These are phyloP conservation scores for Leccinellum rugosiceps DNA, from an alignment of 768 basidiomycete species.

Conservation along the genomic window DNA sequence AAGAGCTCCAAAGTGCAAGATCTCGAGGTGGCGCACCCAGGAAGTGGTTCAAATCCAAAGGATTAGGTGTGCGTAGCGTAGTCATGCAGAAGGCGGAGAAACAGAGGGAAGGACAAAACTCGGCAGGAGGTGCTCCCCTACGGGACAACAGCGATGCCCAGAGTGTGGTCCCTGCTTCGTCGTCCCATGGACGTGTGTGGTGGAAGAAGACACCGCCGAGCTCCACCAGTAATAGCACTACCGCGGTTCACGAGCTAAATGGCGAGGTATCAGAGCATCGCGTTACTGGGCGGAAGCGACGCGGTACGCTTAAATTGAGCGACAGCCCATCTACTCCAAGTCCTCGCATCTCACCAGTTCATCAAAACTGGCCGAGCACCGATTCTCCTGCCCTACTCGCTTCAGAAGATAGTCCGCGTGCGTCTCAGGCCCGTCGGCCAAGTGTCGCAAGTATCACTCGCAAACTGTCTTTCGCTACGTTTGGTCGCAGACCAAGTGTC, in stretches of 20 bases:
- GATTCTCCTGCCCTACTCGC: conserved; percentile 14
- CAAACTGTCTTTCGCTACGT: conserved; percentile 31
- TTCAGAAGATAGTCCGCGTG: conserved; percentile 8
- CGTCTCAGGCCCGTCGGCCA: conserved; percentile 16
- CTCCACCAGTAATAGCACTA: conserved; percentile 10
- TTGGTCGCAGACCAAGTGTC: conserved; percentile 24
- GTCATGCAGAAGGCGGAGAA: conserved; percentile 23
- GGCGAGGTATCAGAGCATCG: conserved; percentile 2
- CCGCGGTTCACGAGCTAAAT: conserved; percentile 11
- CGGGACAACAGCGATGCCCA: conserved; percentile 6
- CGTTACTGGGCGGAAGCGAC: conserved; percentile 3
- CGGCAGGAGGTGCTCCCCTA: not conserved
- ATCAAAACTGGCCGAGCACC: conserved; percentile 20
- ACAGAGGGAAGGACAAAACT: conserved; percentile 15
- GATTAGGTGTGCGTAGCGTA: conserved; percentile 25
- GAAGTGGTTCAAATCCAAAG: conserved; percentile 30
- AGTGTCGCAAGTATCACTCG: conserved; percentile 31
- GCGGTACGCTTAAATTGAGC: conserved; percentile 1
- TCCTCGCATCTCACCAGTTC: conserved; percentile 13
- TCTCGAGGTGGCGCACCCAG: conserved; percentile 16
- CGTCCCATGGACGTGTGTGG: conserved; percentile 28
- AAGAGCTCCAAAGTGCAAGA: conserved; percentile 20
- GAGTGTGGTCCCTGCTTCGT: conserved; percentile 1
- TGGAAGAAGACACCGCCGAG: conserved; percentile 25
- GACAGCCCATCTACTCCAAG: conserved; percentile 22